Percentiles rank a stretch among this genome's conserved stretches.
phyloP scores from a whole-genome alignment of 1,284 basidiomycete species.

The Trichosporon coremiiforme region DNA sequence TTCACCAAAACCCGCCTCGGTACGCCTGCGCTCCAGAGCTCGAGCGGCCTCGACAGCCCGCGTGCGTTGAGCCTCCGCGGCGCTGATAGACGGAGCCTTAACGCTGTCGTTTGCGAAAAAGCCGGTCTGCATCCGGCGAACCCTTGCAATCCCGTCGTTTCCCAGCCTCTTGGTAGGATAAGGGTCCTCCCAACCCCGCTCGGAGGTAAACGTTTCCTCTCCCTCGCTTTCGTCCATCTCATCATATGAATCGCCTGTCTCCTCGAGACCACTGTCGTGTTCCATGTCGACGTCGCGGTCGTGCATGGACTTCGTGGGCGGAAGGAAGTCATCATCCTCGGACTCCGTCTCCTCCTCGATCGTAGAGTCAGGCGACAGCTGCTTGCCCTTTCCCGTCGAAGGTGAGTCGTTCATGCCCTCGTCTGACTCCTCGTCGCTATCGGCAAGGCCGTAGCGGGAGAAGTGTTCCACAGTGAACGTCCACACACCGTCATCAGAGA shows the following conservation, averaged over 20 bases:
- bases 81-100: constrained; percentile 13
- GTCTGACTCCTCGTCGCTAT: constrained; percentile 50
- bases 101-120: constrained; percentile 64
- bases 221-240: constrained; percentile 45
- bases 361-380: neutral
- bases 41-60: constrained; percentile 21
- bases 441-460: constrained; percentile 56
- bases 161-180: constrained; percentile 58
- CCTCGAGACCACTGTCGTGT: constrained; percentile 39
- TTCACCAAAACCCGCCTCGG: constrained; percentile 59
- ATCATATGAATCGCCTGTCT: constrained; percentile 31
- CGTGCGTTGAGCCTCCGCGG: constrained; percentile 21
- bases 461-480: constrained; percentile 94
- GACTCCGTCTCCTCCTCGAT: constrained; percentile 18
- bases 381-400: constrained; percentile 26
- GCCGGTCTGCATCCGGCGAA: constrained; percentile 89
- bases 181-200: constrained; percentile 35
- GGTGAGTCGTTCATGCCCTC: constrained; percentile 22
- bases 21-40: constrained; percentile 29
- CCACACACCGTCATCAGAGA: constrained; percentile 82
- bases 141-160: constrained; percentile 71
- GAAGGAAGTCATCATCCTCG: constrained; percentile 47
- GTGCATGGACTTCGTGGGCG: constrained; percentile 46
- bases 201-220: constrained; percentile 24
- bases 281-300: constrained; percentile 36